Evolutionary conservation across 164 flowering plant species (phyloP).

Genomic region (Stephania japonica): DNA sequence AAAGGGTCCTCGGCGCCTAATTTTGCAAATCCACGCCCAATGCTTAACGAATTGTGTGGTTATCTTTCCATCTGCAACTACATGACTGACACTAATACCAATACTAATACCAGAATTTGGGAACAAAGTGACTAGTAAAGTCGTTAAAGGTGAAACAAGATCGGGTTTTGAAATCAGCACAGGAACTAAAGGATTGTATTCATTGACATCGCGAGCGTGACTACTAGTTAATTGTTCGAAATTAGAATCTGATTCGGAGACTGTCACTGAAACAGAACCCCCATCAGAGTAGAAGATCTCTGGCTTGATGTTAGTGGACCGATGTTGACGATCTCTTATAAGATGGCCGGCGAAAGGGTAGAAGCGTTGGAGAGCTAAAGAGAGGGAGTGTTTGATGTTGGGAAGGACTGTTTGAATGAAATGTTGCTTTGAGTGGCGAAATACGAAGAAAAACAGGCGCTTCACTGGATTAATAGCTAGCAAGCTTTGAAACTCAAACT

Average conservation of each 20-base stretch:
- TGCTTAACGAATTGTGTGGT: too few species aligned
- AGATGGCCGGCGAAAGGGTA: not conserved
- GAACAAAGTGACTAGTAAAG: not conserved
- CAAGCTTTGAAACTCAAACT: too few species aligned
- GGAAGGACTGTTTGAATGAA: not conserved
- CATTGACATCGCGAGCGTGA: not conserved
- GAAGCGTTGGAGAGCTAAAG: not conserved
- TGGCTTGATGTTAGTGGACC: not conserved
- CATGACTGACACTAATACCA: too few species aligned
- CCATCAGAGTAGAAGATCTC: not conserved
- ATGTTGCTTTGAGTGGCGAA: not conserved
- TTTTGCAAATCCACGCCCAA: too few species aligned
- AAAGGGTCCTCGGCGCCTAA: too few species aligned
- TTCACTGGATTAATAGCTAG: too few species aligned
- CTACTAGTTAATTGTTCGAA: not conserved
- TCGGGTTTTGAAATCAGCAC: not conserved
- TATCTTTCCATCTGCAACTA: too few species aligned
- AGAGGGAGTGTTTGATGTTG: not conserved
- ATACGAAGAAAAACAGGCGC: not conserved
- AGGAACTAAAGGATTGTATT: not conserved
- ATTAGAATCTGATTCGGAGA: not conserved
- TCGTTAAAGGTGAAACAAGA: not conserved
- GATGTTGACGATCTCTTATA: not conserved
- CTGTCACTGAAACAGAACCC: not conserved
- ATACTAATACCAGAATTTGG: not conserved